Evolutionary conservation across 1,284 basidiomycete genomes (phyloP), one percentile per base, ranked within the genome.

Genomic region (Fomes fomentarius): DNA sequence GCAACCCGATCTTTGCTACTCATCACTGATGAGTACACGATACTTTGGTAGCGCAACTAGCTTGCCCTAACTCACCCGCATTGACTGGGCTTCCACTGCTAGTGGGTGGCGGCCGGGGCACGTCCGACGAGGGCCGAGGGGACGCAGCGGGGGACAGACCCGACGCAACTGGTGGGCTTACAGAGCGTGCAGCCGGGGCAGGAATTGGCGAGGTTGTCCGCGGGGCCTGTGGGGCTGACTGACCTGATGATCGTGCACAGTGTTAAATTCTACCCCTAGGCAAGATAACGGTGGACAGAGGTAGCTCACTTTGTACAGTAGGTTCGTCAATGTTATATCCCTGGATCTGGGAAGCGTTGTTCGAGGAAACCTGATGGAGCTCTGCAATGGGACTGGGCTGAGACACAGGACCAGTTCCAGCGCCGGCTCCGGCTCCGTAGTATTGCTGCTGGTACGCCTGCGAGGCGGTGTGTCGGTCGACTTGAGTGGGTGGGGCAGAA

Each of bases 1-100:
- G 73, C 33, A 91, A 67, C n/a, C 88, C 89, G 2, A 90, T 74
- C 70, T 88, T 89, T 44, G 72, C 77, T 78, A 54, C 34, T 34
- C 40, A 22, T 24, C 11, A 33, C 21, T 19, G 19, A 52, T 45
- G 52, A 47, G 31, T 33, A 24, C 26, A 40, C 34, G 17, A 41
- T 7, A n/a, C 19, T 15, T 10, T 17, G 7, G 17, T 17, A 31
- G 30, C 30, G 8, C 35, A 8, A 17, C n/a, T 9, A 14, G 31
- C n/a, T n/a, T n/a, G n/a, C n/a, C n/a, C n/a, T 15, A 10, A 62
- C 67, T 41, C 39, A 72, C 71, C 68, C 48, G 66, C 62, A 53
- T 73, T 69, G 22, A 73, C 69, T 4, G 67, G 66, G 56, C 64
- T 66, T 4, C 67, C 66, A 30, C 60, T 64, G 34, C 48, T 54